Evolutionary conservation across 768 basidiomycete species (phyloP).

Genomic region (Suillus lakei): DNA sequence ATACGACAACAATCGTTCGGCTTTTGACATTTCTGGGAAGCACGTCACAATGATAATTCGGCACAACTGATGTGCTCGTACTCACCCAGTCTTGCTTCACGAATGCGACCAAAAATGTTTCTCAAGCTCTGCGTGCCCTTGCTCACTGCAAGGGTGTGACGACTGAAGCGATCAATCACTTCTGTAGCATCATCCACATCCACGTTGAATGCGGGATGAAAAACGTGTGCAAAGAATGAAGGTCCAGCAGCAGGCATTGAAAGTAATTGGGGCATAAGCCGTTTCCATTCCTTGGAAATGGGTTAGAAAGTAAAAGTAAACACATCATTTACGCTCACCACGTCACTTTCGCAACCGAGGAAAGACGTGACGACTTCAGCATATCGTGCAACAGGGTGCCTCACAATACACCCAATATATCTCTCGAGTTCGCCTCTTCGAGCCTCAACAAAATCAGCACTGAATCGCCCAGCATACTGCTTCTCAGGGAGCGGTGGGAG

Average conservation of each 20-base stretch:
- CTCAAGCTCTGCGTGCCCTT: constrained; percentile 72
- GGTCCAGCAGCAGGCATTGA: constrained; percentile 71
- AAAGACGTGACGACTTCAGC: constrained; percentile 83
- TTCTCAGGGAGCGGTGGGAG: constrained; percentile 87
- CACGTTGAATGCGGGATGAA: constrained; percentile 85
- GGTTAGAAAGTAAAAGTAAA: constrained; percentile 9
- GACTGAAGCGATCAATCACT: constrained; percentile 62
- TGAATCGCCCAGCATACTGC: constrained; percentile 82
- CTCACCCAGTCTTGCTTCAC: constrained; percentile 73
- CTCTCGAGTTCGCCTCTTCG: constrained; percentile 81
- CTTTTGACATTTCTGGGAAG: constrained; percentile 74
- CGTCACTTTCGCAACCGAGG: constrained; percentile 74
- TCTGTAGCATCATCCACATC: constrained; percentile 73
- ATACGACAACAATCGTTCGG: constrained; percentile 74
- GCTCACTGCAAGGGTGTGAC: constrained; percentile 67
- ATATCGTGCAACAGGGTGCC: constrained; percentile 79
- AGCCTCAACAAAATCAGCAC: constrained; percentile 81
- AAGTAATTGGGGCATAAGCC: constrained; percentile 62
- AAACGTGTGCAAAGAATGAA: constrained; percentile 77
- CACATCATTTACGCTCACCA: constrained; percentile 48
- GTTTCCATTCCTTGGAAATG: constrained; percentile 68
- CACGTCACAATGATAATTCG: neutral
- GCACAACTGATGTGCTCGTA: neutral
- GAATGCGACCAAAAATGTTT: constrained; percentile 59
- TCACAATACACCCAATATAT: constrained; percentile 69